Conservation (phyloP, 257 asterid species). For the Cruciata laevipes region DNA sequence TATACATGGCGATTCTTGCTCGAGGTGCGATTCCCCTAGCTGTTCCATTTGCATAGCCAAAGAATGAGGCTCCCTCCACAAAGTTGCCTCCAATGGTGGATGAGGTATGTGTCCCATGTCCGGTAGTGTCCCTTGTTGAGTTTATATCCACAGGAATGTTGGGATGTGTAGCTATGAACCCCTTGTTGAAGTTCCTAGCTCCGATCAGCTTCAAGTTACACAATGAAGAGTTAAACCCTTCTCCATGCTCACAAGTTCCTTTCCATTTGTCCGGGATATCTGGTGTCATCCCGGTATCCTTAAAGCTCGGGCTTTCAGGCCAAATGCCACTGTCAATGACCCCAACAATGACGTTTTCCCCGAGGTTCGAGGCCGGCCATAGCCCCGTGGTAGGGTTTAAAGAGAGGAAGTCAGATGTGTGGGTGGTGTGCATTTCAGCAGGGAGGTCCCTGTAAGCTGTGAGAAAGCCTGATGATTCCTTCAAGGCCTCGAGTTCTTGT, state of each 20-base stretch:
- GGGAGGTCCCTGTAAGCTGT: slow-evolving; percentile 29
- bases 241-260: slow-evolving; percentile 14
- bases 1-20: slow-evolving; percentile 16
- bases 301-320: slow-evolving; percentile 17
- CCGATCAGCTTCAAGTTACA: slow-evolving; percentile 15
- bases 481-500: slow-evolving; percentile 24
- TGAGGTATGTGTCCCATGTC: slow-evolving; percentile 18
- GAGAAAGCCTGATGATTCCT: slow-evolving; percentile 31
- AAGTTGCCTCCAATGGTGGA: slow-evolving; percentile 16
- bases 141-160: slow-evolving; percentile 2
- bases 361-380: slow-evolving; percentile 18
- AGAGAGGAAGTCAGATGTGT: slow-evolving; percentile 35
- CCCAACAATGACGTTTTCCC: slow-evolving; percentile 14
- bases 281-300: slow-evolving; percentile 6
- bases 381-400: slow-evolving; percentile 33
- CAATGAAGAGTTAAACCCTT: slow-evolving; percentile 3
- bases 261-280: slow-evolving; percentile 13
- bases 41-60: slow-evolving; percentile 18
- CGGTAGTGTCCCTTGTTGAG: slow-evolving; percentile 13
- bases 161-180: slow-evolving; percentile 10
- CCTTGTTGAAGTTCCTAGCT: slow-evolving; percentile 11
- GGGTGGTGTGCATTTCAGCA: slow-evolving; percentile 38
- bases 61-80: slow-evolving; percentile 14
- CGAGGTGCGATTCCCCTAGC: slow-evolving; percentile 22
- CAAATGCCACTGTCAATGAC: slow-evolving; percentile 11